Conservation (phyloP, 805 yeast species). For the Lipomyces spencermartinsiae region DNA sequence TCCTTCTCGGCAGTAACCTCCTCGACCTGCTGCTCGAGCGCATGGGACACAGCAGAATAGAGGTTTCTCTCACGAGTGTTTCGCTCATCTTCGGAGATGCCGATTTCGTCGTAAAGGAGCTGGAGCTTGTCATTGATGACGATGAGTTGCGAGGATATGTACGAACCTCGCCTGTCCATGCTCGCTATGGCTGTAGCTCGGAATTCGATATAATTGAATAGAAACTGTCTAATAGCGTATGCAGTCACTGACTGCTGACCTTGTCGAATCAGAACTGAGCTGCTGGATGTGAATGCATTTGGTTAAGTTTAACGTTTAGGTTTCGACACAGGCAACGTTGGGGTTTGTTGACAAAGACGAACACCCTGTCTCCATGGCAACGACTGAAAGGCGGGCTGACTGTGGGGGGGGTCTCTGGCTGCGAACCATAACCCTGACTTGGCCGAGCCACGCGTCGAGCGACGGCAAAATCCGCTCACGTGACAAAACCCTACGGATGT, state of each 20-base stretch:
- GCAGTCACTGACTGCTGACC: not conserved
- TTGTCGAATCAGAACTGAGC: not conserved
- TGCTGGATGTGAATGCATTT: not conserved
- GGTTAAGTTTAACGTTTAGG: not conserved
- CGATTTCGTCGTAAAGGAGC: slow-evolving; percentile 41
- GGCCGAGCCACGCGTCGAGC: no score
- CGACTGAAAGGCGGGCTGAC: no score
- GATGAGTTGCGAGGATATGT: slow-evolving; percentile 41
- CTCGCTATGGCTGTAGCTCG: not conserved
- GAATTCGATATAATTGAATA: not conserved
- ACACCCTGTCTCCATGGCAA: no score
- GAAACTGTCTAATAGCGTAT: not conserved
- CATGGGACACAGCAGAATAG: slow-evolving; percentile 40
- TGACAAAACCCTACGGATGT: no score
- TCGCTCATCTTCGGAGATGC: slow-evolving; percentile 40
- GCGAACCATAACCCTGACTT: no score
- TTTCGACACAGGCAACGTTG: no score
- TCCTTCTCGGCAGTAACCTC: slow-evolving; percentile 43
- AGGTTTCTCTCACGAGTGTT: slow-evolving; percentile 41
- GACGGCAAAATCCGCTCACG: no score
- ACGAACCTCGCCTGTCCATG: slow-evolving; percentile 38
- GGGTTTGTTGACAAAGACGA: no score
- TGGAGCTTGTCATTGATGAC: slow-evolving; percentile 42
- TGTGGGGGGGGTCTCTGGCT: no score
- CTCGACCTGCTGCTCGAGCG: slow-evolving; percentile 43